Base-by-base conservation (phyloP, 768 basidiomycete species). In the Tricholoma sp. region DNA sequence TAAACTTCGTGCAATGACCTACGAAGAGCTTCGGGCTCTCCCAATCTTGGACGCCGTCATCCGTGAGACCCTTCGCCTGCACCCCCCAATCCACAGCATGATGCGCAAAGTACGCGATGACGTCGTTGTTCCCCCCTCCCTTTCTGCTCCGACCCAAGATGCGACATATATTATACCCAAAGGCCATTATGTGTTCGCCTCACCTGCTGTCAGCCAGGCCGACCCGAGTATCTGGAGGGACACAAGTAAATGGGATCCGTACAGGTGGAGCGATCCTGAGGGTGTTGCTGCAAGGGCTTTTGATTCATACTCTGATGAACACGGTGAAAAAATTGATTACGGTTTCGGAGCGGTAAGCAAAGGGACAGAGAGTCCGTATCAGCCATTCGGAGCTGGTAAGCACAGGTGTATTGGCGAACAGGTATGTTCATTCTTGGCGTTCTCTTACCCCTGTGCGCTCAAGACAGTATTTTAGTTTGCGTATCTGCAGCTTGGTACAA, bases 261-360 rank as follows among this genome's bases (percentile, higher is more conserved):
- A 73, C 36, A 80, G 96, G 59, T 99, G 96, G 96, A 80, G 78
- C 41, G 94, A 97, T 63, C 80, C 84, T 18, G 83, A 88, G 57
- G 94, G 92, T 64, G 80, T 89, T 41, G 93, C 91, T 3, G 85
- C 86, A 24, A 79, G 85, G 67, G 93, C 93, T 13, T 83, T 83
- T 65, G 84, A 83, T 64, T 78, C 80, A 61, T 94, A 97, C 65
- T 71, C 74, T 39, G 90, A 90, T 63, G 85, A 85, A 63, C 70
- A 72, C 32, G 89, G 91, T 55, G 92, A 96, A 71, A 94, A 94
- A 76, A 77, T 98, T 58, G 97, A 99, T 71, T 99, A 88, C 65
- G 97, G 97, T 2, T 99, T 92, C 70, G 97, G 97, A 53, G 83
- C 86, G 58, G 90, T 99, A 52, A 91, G 88, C 76, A 98, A 98